Base-by-base conservation (phyloP, 78 protist species). In the Dictyostelium brefeldianum region DNA sequence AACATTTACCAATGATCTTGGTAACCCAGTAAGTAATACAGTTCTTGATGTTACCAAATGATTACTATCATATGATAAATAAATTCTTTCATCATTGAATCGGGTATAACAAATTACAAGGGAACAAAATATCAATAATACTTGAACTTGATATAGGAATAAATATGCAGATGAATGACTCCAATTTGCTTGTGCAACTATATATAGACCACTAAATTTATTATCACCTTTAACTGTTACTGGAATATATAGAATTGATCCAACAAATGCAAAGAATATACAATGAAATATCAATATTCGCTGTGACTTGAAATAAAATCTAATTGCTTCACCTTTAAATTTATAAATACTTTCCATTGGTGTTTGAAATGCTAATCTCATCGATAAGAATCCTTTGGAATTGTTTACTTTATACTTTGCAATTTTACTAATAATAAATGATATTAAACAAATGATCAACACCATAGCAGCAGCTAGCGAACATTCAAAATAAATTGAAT, bases 21-120 rank as follows among this genome's bases (percentile, higher is more conserved):
- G 93, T 51, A 87, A 65, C 0, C 93, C 93, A 0, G 80, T 77
- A 11, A 87, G 29, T 15, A 87, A 1, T 36, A 87, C 83, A n/a
- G 84, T 64, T 64, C 93, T 74, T 15, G 83, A 74, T 1, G 93
- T 77, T 0, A 87, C 93, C 36, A 87, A 65, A 87, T 87, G 93
- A 87, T 87, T 87, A 0, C 48, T 46, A 36, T 87, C 93, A 25
- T 87, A 56, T 2, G 81, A 67, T 2, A 41, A 29, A 25, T 59
- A 87, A 0, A 87, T 65, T 36, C 93, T 56, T 51, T 87, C 93
- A 4, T 67, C 80, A n/a, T 87, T 87, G 56, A 87, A 87, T 77
- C 93, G 57, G 0, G 83, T 51, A 29, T 77, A 87, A n/a, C 62
- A 31, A 9, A 87, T 43, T 3, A 87, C 65, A 0, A 64, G 25